These are phyloP conservation scores for Macrolepiota albuminosa DNA, from an alignment of 768 basidiomycete genomes.

Conservation along the genomic window DNA sequence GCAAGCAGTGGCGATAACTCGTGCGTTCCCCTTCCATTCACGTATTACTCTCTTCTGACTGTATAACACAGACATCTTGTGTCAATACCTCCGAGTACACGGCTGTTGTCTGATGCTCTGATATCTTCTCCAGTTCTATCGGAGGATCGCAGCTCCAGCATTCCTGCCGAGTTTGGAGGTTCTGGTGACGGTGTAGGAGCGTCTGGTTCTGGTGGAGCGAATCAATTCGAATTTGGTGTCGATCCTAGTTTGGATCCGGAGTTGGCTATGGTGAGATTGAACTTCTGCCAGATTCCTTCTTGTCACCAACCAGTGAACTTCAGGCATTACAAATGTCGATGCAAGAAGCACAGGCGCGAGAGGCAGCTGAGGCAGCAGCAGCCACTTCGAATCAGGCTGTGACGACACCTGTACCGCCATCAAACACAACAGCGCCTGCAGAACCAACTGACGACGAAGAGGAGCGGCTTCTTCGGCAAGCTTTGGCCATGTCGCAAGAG, in stretches of 20 bases:
- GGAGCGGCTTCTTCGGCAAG: constrained; percentile 69
- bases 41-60: background rate
- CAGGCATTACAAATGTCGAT: constrained; percentile 97
- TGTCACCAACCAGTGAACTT: background rate
- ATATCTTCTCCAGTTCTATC: constrained; percentile 79
- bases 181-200: constrained; percentile 42
- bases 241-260: constrained; percentile 96
- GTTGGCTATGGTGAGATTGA: constrained; percentile 77
- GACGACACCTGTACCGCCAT: constrained; percentile 25
- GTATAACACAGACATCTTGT: constrained; percentile 65
- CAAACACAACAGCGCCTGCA: constrained; percentile 27
- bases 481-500: constrained; percentile 69
- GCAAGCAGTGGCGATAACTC: constrained; percentile 82
- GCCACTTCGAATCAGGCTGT: constrained; percentile 28
- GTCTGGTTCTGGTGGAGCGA: constrained; percentile 40
- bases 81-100: constrained; percentile 68
- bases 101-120: constrained; percentile 80
- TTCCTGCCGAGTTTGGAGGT: constrained; percentile 58
- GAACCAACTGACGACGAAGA: constrained; percentile 66
- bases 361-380: constrained; percentile 47
- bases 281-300: background rate
- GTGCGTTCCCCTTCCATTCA: constrained; percentile 36
- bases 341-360: constrained; percentile 88
- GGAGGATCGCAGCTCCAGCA: constrained; percentile 63
- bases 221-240: constrained; percentile 81